Base-by-base conservation (phyloP, 1,284 basidiomycete genomes). In the Anthracocystis walkeri region DNA sequence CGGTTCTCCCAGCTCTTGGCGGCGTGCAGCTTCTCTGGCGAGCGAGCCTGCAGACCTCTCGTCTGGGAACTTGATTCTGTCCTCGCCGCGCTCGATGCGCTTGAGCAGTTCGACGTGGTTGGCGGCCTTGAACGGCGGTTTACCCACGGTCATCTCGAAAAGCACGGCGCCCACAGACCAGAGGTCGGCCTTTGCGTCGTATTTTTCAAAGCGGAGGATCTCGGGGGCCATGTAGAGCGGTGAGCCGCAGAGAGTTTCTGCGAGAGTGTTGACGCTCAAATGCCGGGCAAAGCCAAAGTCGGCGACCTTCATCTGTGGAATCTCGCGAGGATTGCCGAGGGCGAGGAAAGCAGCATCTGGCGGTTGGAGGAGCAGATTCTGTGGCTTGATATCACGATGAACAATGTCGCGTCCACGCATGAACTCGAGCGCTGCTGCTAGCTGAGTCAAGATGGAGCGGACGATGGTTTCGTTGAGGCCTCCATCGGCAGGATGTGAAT, bases 141-240 rank as follows among this genome's bases (percentile, higher is more conserved):
- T 91, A 3, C 95, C 96, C 23, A 95, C 92, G 20, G 91, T 89
- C 92, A 97, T 98, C 86, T 99, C 97, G 86, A 92, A 99, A 1
- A 98, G 87, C 3, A 99, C 96, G 0, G 97, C 95, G 7, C 96
- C 97, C 33, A 98, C 94, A 7, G 94, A 96, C 96, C 96, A 99
- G 1, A 99, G 88, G 84, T 99, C 96, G 0, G 94, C 96, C 85
- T 95, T 97, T 25, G 95, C 95, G 84, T 97, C 95, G 86, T 99
- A 98, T 86, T 96, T 97, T 87, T 99, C 93, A 85, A 97, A 97
- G 21, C 93, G 90, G 20, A 99, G 87, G 75, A 99, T 99, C 86
- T 99, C 96, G 0, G 96, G 96, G 0, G 97, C 96, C 96, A 99
- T 99, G 87, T 99, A 99, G 33, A 99, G 87, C 50, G 97, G 96